Percentiles rank a stretch among this genome's conserved stretches.
phyloP scores from a whole-genome alignment of 495 filamentous ascomycete genomes.

The Hypoxylon fuscum region DNA sequence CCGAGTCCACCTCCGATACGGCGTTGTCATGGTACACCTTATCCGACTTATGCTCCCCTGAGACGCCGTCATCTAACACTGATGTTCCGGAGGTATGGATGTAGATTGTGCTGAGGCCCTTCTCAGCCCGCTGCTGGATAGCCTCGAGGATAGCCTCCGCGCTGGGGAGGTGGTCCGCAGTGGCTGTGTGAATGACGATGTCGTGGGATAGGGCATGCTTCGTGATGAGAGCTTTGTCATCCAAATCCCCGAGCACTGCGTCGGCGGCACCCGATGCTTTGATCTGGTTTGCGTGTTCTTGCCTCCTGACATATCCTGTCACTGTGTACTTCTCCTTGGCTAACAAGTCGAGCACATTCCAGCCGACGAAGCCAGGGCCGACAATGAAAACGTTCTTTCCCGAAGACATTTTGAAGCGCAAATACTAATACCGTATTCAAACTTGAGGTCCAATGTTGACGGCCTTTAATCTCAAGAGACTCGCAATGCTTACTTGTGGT shows the following conservation, averaged over 20 bases:
- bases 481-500: too few relatives aligned
- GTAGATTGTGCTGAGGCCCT: constrained; percentile 44
- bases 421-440: too few relatives aligned
- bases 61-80: constrained; percentile 38
- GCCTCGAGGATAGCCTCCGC: constrained; percentile 48
- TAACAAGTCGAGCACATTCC: constrained; percentile 49
- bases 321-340: constrained; percentile 45
- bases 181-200: constrained; percentile 52
- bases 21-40: constrained; percentile 49
- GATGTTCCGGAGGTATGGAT: constrained; percentile 52
- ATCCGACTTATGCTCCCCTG: constrained; percentile 33
- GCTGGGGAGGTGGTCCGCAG: constrained; percentile 48
- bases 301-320: constrained; percentile 45
- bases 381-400: constrained; percentile 49
- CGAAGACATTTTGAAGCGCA: constrained; percentile 13
- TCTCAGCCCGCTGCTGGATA: constrained; percentile 41
- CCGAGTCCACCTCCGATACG: constrained; percentile 43
- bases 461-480: too few relatives aligned
- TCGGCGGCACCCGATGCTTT: constrained; percentile 33
- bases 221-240: constrained; percentile 41
- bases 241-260: constrained; percentile 41
- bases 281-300: constrained; percentile 37
- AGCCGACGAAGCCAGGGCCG: constrained; percentile 54
- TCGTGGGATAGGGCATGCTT: constrained; percentile 40
- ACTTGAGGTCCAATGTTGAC: too few relatives aligned